Conservation (phyloP, 2,329 filamentous ascomycete species). For the Neonectria sp. region DNA sequence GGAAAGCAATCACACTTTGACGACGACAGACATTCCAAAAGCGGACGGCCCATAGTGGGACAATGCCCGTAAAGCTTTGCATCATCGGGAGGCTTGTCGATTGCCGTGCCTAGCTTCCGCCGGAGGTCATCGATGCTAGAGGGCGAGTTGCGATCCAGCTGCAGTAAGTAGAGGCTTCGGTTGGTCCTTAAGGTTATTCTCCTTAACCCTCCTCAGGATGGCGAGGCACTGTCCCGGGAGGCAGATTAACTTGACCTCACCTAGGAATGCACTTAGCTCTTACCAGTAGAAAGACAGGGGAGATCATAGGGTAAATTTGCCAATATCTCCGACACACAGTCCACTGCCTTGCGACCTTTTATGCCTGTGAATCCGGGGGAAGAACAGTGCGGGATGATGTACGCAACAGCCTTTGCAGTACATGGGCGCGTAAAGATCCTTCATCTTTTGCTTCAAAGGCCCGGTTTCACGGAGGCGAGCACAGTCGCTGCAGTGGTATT, state of each 20-base stretch:
- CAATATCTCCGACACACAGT: constrained; percentile 18
- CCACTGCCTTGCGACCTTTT: background rate
- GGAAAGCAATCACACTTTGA: constrained; percentile 21
- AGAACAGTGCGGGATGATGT: constrained; percentile 21
- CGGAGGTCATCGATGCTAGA: constrained; percentile 2
- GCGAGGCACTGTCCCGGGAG: background rate
- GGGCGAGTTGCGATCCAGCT: background rate
- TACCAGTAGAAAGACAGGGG: background rate
- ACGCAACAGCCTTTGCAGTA: constrained; percentile 9
- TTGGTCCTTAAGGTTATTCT: background rate
- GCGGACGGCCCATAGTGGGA: background rate
- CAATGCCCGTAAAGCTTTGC: background rate
- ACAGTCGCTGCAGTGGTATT: constrained; percentile 13
- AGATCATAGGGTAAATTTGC: constrained; percentile 9
- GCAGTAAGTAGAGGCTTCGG: background rate
- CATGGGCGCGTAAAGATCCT: constrained; percentile 17
- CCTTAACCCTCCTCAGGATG: background rate
- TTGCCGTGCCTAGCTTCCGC: background rate
- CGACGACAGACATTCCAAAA: constrained; percentile 7
- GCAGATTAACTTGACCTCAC: background rate
- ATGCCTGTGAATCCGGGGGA: constrained; percentile 5
- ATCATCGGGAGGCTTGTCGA: background rate
- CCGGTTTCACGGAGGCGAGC: constrained; percentile 6
- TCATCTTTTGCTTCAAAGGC: constrained; percentile 2
- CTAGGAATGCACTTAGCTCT: background rate